Base-by-base conservation (phyloP, 306 rosid species). In the Argentina anserina region DNA sequence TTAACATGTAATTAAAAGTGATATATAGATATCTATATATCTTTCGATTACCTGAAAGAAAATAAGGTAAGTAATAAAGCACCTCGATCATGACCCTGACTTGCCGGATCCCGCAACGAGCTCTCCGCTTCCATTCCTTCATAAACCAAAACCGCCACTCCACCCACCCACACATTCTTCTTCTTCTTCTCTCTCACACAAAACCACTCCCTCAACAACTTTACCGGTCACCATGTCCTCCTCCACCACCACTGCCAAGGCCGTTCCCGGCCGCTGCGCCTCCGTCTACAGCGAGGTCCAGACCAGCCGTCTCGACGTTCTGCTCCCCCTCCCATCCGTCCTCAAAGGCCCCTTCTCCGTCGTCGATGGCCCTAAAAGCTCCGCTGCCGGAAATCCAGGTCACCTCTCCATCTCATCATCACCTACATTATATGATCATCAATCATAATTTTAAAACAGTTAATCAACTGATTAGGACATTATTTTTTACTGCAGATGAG, bases 351-450 rank as follows among this genome's bases (percentile, higher is more conserved):
- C 86, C 36, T 89, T 92, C 83, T 75, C 82, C 46, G 72, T 92
- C 58, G 80, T 86, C 67, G 96, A 89, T 15, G 97, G 97, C 55
- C 90, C 97, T 2, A 82, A 47, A 18, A 88, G 93, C 92, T 88
- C 96, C 7, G 93, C 97, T 7, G 93, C 93, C 14, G 97, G 93
- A 10, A 92, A 83, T 63, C 89, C 97, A 71, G 93, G 97, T 92
- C 29, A 46, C 1, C 62, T 3, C 61, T 36, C 36, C 50, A 14
- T 59, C 39, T 55, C 18, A 55, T 7, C 42, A 43, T 40, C 12
- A 25, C 31, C 14, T 40, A 21, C 17, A 0, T 13, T 13, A 21
- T 21, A 12, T 21, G n/a, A 36, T 65, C 4, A 20, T 20, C 10
- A n/a, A 20, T n/a, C 61, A 23, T 53, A 31, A 50, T 33, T 33